Percentiles rank a stretch among this genome's conserved stretches.
Evolutionary conservation across 345 rosid genomes (phyloP).

Genomic region (Clarkia xantiana): DNA sequence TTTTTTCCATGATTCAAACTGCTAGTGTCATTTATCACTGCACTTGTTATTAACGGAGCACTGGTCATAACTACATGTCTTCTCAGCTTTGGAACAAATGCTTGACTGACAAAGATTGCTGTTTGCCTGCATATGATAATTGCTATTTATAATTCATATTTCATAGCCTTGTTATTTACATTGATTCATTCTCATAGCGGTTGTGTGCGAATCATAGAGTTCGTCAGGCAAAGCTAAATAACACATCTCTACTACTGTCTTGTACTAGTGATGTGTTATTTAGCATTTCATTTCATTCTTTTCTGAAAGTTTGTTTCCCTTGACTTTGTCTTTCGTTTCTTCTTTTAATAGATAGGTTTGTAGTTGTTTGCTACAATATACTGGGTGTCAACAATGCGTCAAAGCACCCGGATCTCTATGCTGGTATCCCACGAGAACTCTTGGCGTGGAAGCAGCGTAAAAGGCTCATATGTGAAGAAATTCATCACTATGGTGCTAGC

Average conservation of each 20-base stretch:
- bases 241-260: too few species aligned
- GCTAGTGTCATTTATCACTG: background rate
- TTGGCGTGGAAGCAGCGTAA: conserved; percentile 55
- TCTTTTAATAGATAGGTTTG: conserved; percentile 31
- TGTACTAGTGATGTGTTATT: too few species aligned
- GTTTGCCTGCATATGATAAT: too few species aligned
- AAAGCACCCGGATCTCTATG: conserved; percentile 53
- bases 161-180: too few species aligned
- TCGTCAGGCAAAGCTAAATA: too few species aligned
- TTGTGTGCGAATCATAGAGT: too few species aligned
- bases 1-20: background rate
- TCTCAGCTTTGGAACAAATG: background rate
- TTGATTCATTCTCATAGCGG: too few species aligned
- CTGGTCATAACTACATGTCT: background rate
- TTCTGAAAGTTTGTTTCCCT: too few species aligned
- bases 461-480: conserved; percentile 43
- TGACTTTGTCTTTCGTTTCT: background rate
- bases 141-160: too few species aligned
- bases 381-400: conserved; percentile 58
- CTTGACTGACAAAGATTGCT: too few species aligned
- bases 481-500: conserved; percentile 39
- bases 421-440: conserved; percentile 21
- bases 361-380: conserved; percentile 59
- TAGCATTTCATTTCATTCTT: too few species aligned
- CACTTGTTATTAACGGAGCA: background rate